Base-by-base conservation (phyloP, 805 yeast genomes). In the Hanseniaspora meyeri region DNA sequence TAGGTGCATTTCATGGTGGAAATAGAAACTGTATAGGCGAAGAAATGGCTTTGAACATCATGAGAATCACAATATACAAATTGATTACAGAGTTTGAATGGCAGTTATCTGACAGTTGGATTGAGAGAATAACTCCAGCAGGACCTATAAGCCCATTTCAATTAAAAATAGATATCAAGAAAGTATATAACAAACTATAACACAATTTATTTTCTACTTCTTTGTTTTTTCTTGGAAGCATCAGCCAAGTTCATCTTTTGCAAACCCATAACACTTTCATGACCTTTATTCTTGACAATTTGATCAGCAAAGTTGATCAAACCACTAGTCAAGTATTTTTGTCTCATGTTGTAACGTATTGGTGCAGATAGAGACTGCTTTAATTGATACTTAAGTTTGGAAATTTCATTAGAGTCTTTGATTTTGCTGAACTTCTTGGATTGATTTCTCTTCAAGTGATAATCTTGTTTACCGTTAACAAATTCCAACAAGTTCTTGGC, bases 311-410 rank as follows among this genome's bases (percentile, higher is more conserved):
- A 70, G 65, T 87, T 87, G 49, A 77, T 74, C 50, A 83, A 68
- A 0, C 95, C 95, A 66, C 89, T 85, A 24, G 95, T 86, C 59
- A 87, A 71, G 67, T 87, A 88, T 40, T 84, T 82, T 62, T 82
- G 76, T 70, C 95, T 74, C 60, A 77, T 70, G 63, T 80, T 79
- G 65, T 79, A 81, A 65, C 87, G 75, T 38, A 83, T 67, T n/a
- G 83, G 81, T 36, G 67, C 67, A 4, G 68, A 65, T 52, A 88
- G 68, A 43, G 83, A 66, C 43, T 72, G 73, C 51, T 72, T 77
- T 60, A 88, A 71, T 62, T 84, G 77, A 58, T 69, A 75, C 57
- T 77, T 75, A 61, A 77, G 66, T 4, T 63, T 66, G 57, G 73
- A 74, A 14, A 72, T 60, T 48, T 83, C 80, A 20, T 73, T 75